Base-by-base conservation (phyloP, 1,139 yeast species). In the Saccharomycopsis hybrid region DNA sequence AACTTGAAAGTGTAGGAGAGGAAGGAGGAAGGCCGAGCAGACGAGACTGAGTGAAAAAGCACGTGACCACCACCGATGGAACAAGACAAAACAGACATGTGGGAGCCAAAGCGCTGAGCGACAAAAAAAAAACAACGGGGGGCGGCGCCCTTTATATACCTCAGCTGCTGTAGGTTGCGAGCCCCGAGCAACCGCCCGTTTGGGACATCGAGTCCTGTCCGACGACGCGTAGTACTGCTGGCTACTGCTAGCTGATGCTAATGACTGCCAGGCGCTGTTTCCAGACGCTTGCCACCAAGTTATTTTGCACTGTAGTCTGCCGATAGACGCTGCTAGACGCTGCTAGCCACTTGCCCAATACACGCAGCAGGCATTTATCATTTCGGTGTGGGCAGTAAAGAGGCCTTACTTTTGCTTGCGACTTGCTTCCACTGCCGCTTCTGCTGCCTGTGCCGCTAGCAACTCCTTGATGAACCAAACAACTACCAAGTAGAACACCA, bases 401-500 rank as follows among this genome's bases (percentile, higher is more conserved):
- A 11, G 11, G 5, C 33, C 8, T n/a, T 33, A 9, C 9, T 43
- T 3, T 33, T 43, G 18, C 35, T 28, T 27, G 5, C 18, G 11
- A 35, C 35, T 36, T 8, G 47, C 32, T 35, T 37, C 41, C 27
- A 25, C 25, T 36, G 39, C 39, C 13, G n/a, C 39, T 36, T 36
- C 39, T 36, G 39, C 39, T n/a, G 39, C 39, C 18, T 36, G 18
- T 36, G 39, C 39, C 13, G 39, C 39, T 32, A 43, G 33, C 54
- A 89, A 66, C 65, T 92, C 97, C 18, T 65, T 64, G 27, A 92
- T 77, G 62, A 92, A 92, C 98, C 98, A 92, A 4, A 89, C 77
- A 50, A 90, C 83, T 0, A 88, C 73, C 0, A 72, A 84, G 83
- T 96, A 92, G 31, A 92, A 72, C 30, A 81, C 69, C 4, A 76